Conservation (phyloP, 2,329 filamentous ascomycete genomes). For the Beauveria sp. region DNA sequence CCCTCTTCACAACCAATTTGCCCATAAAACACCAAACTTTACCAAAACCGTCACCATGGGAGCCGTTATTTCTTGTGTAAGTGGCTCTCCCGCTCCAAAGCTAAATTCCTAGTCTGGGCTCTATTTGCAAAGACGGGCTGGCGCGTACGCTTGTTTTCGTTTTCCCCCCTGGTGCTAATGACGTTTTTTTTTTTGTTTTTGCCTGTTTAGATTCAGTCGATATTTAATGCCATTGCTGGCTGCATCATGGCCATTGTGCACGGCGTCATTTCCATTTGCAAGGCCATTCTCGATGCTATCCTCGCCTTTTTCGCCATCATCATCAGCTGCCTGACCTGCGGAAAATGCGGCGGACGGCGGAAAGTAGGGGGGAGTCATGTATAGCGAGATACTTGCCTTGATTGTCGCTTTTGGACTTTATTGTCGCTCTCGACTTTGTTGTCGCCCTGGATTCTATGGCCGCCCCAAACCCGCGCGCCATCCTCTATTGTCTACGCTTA, state of each 20-base stretch:
- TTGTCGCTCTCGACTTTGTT: not conserved
- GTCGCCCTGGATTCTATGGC: not conserved
- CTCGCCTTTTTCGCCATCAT: conserved; percentile 58
- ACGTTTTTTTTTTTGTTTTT: not conserved
- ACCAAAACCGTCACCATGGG: conserved; percentile 50
- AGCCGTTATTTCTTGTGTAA: conserved; percentile 76
- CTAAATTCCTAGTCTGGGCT: not conserved
- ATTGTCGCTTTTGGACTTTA: not conserved
- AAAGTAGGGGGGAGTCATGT: conserved; percentile 8
- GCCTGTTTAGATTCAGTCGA: conserved; percentile 42
- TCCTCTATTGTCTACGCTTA: not conserved
- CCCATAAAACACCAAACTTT: not conserved
- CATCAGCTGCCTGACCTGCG: conserved; percentile 57
- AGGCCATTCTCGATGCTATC: conserved; percentile 60
- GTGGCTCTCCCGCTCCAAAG: conserved; percentile 28
- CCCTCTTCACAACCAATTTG: not conserved
- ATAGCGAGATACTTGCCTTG: not conserved
- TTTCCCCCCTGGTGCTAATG: not conserved
- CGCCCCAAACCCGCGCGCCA: too few species aligned
- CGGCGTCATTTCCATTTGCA: conserved; percentile 56
- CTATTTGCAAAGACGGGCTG: not conserved
- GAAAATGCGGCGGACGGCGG: conserved; percentile 27
- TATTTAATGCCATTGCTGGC: conserved; percentile 57
- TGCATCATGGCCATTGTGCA: conserved; percentile 62
- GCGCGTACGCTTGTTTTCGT: not conserved